Percentiles rank a stretch among this genome's conserved stretches.
phyloP scores from a whole-genome alignment of 139 green algal species.

The Haematococcus sp. region DNA sequence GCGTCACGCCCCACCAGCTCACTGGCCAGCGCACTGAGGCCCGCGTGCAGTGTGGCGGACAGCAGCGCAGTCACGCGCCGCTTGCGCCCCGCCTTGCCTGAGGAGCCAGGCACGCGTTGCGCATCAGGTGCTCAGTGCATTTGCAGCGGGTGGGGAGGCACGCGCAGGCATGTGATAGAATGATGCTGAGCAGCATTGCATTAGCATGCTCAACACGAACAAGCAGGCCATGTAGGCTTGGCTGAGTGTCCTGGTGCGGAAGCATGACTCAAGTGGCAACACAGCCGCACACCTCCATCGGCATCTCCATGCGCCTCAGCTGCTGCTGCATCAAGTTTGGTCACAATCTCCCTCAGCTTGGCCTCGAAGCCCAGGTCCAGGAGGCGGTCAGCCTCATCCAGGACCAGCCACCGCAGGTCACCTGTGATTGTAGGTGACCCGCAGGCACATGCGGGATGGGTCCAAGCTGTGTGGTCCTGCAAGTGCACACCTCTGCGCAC shows the following conservation, averaged over 20 bases:
- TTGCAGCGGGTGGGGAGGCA: too few species aligned
- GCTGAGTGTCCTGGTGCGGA: too few species aligned
- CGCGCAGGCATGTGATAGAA: too few species aligned
- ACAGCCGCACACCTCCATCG: too few species aligned
- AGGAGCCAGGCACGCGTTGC: too few species aligned
- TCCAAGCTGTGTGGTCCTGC: neutral
- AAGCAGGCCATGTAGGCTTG: too few species aligned
- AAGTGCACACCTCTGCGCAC: neutral
- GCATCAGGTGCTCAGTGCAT: too few species aligned
- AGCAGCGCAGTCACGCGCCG: constrained; percentile 68
- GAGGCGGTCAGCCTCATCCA: constrained; percentile 92
- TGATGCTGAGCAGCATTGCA: too few species aligned
- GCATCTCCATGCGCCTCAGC: neutral
- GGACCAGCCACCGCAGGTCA: constrained; percentile 79
- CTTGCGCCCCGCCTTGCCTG: too few species aligned
- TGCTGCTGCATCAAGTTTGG: neutral
- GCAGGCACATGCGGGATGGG: constrained; percentile 3
- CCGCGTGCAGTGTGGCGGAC: constrained; percentile 82
- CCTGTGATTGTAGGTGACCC: constrained; percentile 12
- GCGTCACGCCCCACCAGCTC: constrained; percentile 62
- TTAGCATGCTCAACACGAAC: too few species aligned
- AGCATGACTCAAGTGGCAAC: too few species aligned
- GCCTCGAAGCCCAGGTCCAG: constrained; percentile 93
- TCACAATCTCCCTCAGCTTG: constrained; percentile 69
- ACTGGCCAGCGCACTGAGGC: constrained; percentile 63